Evolutionary conservation across 805 yeast genomes (phyloP), one percentile per base, ranked within the genome.

Genomic region (Barnettozyma botsteinii): DNA sequence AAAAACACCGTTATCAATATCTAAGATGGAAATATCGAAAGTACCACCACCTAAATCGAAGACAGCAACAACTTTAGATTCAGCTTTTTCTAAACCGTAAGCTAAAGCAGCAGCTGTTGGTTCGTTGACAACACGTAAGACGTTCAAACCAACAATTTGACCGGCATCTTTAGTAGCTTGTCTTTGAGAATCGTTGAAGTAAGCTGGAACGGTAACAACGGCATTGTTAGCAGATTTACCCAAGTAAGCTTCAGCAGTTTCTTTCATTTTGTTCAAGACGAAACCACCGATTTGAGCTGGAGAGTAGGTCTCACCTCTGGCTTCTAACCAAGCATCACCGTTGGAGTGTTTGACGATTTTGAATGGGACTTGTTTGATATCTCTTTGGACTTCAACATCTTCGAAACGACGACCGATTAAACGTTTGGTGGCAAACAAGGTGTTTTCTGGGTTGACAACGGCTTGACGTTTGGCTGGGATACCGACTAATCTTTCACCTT

Each of bases 41-140:
- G 93, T 84, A 45, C 93, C 93, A 44, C 93, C 93, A 51, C 93
- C 93, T 50, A 84, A 70, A 62, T 84, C 94, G 55, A 80, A 84
- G 31, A 69, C 73, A 10, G 73, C 73, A 33, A 69, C 61, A 19
- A 68, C 76, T 48, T 77, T 80, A 52, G 81, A 73, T 59, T 73
- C 81, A 67, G 86, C 86, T 57, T 88, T 87, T 78, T 91, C 95
- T 58, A 89, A 78, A 79, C 97, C 97, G 79, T 89, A 89, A 65
- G 97, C 97, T 73, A 88, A 86, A 57, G 97, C 97, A 61, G 97
- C 97, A 52, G 97, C 97, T 56, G 97, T 83, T 59, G 86, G 85
- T 71, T 79, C 85, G 76, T 79, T 79, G 56, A 79, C 79, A 66
- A 79, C 79, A 71, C 86, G 75, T 66, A 78, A 67, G 57, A 79